A percentile compares a stretch with the other conserved stretches of the same genome.
Evolutionary conservation across 495 filamentous ascomycete genomes (phyloP).

Genomic region (Bathelium albidoporum): DNA sequence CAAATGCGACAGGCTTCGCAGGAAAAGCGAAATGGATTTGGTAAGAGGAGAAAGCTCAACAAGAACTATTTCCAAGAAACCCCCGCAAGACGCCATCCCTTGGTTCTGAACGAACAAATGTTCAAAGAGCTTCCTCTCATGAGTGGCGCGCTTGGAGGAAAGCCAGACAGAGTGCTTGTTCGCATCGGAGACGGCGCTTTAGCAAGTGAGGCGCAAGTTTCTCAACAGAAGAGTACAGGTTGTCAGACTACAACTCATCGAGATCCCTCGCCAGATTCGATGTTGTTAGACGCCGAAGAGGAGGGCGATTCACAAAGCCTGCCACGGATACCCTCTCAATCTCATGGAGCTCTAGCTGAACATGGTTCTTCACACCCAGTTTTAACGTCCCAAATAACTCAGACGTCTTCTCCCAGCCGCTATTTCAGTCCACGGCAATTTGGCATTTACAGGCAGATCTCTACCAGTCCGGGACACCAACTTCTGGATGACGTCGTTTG

Average conservation of each 20-base stretch:
- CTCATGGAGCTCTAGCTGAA: neutral
- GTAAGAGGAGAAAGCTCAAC: slow-evolving; percentile 27
- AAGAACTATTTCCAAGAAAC: neutral
- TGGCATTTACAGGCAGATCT: neutral
- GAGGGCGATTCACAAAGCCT: neutral
- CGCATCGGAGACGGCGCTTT: slow-evolving; percentile 29
- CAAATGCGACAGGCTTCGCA: slow-evolving; percentile 19
- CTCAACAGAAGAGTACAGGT: slow-evolving; percentile 10
- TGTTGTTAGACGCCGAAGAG: slow-evolving; percentile 25
- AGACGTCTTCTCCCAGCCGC: neutral
- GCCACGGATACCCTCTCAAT: neutral
- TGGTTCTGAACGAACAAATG: slow-evolving; percentile 8
- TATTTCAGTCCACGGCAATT: neutral
- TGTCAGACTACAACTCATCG: slow-evolving; percentile 9
- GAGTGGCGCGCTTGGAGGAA: slow-evolving; percentile 14
- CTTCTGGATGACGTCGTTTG: neutral
- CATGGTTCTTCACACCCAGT: neutral
- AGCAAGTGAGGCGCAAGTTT: slow-evolving; percentile 15
- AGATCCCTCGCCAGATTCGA: slow-evolving; percentile 22
- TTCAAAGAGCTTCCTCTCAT: slow-evolving; percentile 7
- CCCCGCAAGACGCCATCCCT: neutral
- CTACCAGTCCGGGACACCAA: neutral
- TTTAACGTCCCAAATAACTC: neutral
- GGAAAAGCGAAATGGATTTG: slow-evolving; percentile 21
- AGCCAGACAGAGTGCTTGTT: slow-evolving; percentile 17